phyloP scores from a whole-genome alignment of 176 grass and related monocot species.

The Hordeum marinum region DNA sequence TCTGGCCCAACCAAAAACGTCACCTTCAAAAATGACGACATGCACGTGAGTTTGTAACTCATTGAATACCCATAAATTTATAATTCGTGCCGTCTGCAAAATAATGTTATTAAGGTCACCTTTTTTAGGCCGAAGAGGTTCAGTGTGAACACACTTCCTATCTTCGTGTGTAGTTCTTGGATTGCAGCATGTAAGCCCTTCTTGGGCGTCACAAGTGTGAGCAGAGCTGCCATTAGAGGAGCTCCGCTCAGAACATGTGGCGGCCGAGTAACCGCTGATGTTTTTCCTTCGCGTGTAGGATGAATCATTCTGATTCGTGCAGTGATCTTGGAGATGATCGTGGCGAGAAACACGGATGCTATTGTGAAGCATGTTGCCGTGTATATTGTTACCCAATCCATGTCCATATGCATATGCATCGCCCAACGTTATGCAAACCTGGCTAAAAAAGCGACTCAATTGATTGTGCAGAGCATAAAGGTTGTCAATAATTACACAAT shows the following conservation, averaged over 20 bases:
- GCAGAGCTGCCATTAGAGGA: neutral
- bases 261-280: neutral
- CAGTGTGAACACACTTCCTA: neutral
- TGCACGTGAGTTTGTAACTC: neutral
- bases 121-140: neutral
- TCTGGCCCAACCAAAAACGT: constrained; percentile 1
- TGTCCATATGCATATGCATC: neutral
- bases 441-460: no score
- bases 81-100: neutral
- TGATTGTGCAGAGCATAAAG: no score
- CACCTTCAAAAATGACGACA: neutral
- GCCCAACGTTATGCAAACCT: neutral
- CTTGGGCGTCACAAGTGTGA: neutral
- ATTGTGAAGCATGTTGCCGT: neutral
- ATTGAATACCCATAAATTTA: neutral
- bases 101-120: neutral
- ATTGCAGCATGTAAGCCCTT: neutral
- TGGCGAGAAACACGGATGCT: neutral
- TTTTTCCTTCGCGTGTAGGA: no score
- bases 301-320: neutral
- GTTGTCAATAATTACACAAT: no score
- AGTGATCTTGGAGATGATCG: neutral
- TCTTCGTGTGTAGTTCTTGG: neutral
- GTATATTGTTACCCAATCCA: neutral
- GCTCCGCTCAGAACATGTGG: neutral